phyloP scores from a whole-genome alignment of 2,329 filamentous ascomycete genomes.

The Malbranchea zuffiana region DNA sequence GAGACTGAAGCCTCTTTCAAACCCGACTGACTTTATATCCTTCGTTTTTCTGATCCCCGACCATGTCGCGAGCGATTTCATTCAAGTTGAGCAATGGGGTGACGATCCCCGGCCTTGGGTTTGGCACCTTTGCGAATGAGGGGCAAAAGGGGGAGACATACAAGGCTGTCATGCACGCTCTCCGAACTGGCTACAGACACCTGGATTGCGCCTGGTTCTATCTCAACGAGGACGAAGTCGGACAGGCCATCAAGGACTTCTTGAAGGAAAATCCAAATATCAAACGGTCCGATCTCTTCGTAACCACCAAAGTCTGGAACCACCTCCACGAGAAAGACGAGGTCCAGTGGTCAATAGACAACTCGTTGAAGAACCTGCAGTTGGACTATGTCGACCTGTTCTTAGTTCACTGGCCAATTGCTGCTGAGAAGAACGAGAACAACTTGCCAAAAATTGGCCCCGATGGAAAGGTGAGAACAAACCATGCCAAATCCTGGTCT shows the following conservation, averaged over 20 bases:
- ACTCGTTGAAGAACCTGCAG: conserved; percentile 54
- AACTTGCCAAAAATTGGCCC: conserved; percentile 38
- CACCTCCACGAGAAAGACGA: conserved; percentile 40
- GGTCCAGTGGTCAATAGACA: conserved; percentile 43
- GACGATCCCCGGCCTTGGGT: conserved; percentile 51
- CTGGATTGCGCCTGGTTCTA: conserved; percentile 48
- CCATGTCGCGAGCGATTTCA: conserved; percentile 45
- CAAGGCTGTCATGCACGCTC: conserved; percentile 41
- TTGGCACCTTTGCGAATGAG: conserved; percentile 55
- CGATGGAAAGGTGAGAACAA: conserved; percentile 40
- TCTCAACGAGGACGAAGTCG: conserved; percentile 44
- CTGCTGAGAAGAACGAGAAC: conserved; percentile 41
- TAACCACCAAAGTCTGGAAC: conserved; percentile 45
- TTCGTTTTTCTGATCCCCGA: conserved; percentile 11
- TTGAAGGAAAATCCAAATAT: conserved; percentile 38
- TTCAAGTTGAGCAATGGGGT: conserved; percentile 49
- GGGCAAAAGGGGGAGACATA: conserved; percentile 50
- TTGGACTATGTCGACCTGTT: conserved; percentile 64
- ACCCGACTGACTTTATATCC: neutral
- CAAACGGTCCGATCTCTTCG: conserved; percentile 42
- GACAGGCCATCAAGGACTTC: conserved; percentile 45
- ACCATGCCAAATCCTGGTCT: too few species aligned
- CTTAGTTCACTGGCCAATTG: conserved; percentile 43
- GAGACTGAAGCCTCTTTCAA: neutral
- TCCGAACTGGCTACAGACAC: conserved; percentile 44